These are phyloP conservation scores for Tillandsia leiboldiana DNA, from an alignment of 176 grass and related monocot genomes.

Conservation along the genomic window DNA sequence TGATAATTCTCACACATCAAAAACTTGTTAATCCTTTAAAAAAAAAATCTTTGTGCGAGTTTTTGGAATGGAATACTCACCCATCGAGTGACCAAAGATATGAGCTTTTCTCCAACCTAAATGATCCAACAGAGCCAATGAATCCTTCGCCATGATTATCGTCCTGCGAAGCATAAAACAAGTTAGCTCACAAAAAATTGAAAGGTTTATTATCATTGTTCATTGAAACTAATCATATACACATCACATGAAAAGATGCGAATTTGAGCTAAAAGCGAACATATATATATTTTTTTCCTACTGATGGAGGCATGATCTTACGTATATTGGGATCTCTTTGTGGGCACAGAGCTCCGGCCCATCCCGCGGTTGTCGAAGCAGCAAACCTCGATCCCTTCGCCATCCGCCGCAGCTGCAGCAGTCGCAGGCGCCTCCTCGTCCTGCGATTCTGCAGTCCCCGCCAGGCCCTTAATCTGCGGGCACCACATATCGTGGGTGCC, in stretches of 20 bases:
- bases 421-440: constrained; percentile 36
- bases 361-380: constrained; percentile 87
- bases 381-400: constrained; percentile 60
- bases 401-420: constrained; percentile 9
- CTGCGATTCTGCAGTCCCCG: constrained; percentile 28
- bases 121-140: constrained; percentile 53
- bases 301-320: constrained; percentile 9
- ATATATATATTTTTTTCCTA: too few relatives aligned
- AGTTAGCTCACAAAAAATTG: background rate
- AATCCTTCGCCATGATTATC: constrained; percentile 60
- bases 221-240: too few relatives aligned
- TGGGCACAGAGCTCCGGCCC: constrained; percentile 53
- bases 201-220: background rate
- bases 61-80: constrained; percentile 19
- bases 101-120: constrained; percentile 54
- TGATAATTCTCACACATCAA: background rate
- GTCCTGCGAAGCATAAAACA: constrained; percentile 33
- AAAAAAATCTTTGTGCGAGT: too few relatives aligned
- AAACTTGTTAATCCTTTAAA: too few relatives aligned
- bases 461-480: constrained; percentile 65
- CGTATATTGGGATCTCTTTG: constrained; percentile 52
- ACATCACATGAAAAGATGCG: too few relatives aligned
- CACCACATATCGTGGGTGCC: constrained; percentile 65
- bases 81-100: constrained; percentile 72
- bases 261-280: too few relatives aligned